phyloP scores from a whole-genome alignment of 2,329 filamentous ascomycete genomes.

The Paracoccidioides brasiliensis region DNA sequence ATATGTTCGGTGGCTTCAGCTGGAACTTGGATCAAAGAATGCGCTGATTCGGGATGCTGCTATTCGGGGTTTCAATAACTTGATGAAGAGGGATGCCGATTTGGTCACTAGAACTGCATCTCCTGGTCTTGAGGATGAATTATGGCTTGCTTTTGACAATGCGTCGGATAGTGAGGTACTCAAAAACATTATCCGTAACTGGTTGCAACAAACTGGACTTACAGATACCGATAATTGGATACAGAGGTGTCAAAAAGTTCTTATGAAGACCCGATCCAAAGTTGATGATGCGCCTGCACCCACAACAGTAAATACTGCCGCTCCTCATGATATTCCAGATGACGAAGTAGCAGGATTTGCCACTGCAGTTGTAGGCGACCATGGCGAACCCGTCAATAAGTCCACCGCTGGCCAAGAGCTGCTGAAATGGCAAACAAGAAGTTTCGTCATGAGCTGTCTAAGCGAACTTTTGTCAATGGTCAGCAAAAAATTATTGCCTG shows the following conservation, averaged over 20 bases:
- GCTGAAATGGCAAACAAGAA: conserved; percentile 86
- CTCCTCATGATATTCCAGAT: conserved; percentile 68
- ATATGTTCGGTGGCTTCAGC: conserved; percentile 74
- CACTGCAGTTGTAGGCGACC: conserved; percentile 51
- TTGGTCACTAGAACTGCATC: conserved; percentile 67
- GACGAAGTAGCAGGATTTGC: conserved; percentile 96
- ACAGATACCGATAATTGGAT: conserved; percentile 75
- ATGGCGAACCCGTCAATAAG: conserved; percentile 41
- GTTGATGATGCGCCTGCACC: conserved; percentile 33
- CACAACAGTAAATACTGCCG: conserved; percentile 27
- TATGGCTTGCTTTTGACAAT: conserved; percentile 81
- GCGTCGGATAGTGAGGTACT: conserved; percentile 64
- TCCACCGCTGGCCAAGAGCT: conserved; percentile 61
- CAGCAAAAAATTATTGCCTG: conserved; percentile 62
- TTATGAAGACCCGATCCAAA: conserved; percentile 73
- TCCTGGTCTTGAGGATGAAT: conserved; percentile 69
- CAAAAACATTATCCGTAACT: conserved; percentile 79
- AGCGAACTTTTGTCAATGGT: conserved; percentile 70
- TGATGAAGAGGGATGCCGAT: conserved; percentile 84
- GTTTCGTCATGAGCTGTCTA: conserved; percentile 83
- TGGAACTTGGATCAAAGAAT: conserved; percentile 57
- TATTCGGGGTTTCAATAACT: conserved; percentile 76
- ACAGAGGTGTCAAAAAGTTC: conserved; percentile 70
- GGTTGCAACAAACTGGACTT: conserved; percentile 81
- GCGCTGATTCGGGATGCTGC: conserved; percentile 63